A percentile compares a stretch with the other conserved stretches of the same genome.
phyloP scores from a whole-genome alignment of 2,329 filamentous ascomycete species.

The Dactylonectria macrodidyma region DNA sequence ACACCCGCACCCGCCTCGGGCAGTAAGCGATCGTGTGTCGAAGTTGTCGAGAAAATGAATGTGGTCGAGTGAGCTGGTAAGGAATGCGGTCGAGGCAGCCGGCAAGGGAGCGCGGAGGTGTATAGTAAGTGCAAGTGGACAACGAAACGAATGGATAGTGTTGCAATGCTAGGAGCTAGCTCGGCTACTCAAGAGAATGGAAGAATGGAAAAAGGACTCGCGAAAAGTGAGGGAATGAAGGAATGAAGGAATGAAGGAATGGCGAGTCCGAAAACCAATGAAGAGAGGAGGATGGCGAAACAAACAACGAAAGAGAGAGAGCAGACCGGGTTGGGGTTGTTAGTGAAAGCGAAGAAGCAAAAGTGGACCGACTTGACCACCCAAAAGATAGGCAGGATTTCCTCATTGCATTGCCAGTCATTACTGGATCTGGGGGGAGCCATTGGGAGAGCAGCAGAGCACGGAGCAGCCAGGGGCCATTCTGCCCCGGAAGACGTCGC shows the following conservation, averaged over 20 bases:
- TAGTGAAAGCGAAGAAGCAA: slow-evolving; percentile 13
- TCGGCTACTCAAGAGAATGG: slow-evolving; percentile 33
- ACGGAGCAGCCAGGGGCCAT: slow-evolving; percentile 20
- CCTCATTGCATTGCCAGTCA: slow-evolving; percentile 19
- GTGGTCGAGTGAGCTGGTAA: slow-evolving; percentile 39
- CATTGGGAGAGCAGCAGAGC: slow-evolving; percentile 6
- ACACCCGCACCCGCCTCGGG: background rate
- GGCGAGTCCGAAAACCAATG: slow-evolving; percentile 37
- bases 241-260: slow-evolving; percentile 44
- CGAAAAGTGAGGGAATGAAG: slow-evolving; percentile 37
- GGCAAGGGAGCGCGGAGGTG: slow-evolving; percentile 27
- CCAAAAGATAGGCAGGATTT: slow-evolving; percentile 16
- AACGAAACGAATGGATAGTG: slow-evolving; percentile 31
- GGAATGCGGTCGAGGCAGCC: slow-evolving; percentile 38
- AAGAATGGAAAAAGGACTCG: background rate
- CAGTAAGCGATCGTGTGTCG: slow-evolving; percentile 8
- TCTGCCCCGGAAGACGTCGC: slow-evolving; percentile 34
- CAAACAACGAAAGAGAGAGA: slow-evolving; percentile 15
- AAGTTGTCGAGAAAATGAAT: slow-evolving; percentile 23
- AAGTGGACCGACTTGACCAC: slow-evolving; percentile 15
- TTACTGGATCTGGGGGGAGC: slow-evolving; percentile 15
- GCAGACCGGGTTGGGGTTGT: slow-evolving; percentile 8
- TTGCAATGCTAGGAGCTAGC: slow-evolving; percentile 39
- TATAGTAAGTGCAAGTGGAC: slow-evolving; percentile 9
- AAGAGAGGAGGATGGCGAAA: slow-evolving; percentile 34